A percentile compares a stretch with the other conserved stretches of the same genome.
These are phyloP conservation scores for Fusarium proliferatum DNA, from an alignment of 2,329 filamentous ascomycete species.

Conservation along the genomic window DNA sequence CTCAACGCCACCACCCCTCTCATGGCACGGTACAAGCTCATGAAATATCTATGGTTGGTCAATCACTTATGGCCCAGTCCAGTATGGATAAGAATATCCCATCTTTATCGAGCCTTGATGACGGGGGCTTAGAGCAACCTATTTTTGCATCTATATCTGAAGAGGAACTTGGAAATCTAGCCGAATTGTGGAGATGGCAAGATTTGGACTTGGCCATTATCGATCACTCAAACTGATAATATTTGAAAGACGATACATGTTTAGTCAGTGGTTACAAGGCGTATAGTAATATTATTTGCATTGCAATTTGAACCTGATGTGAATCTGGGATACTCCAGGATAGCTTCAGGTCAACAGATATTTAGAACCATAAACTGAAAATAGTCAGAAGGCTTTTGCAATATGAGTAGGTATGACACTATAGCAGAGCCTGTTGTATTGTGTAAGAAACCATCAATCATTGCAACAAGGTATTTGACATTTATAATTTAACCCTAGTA, in stretches of 20 bases:
- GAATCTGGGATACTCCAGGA: too few species aligned
- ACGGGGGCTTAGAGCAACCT: not conserved
- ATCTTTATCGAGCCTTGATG: not conserved
- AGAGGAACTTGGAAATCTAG: not conserved
- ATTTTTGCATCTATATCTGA: not conserved
- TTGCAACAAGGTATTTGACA: fast-evolving
- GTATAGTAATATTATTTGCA: not conserved
- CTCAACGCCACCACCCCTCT: not conserved
- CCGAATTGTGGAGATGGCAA: not conserved
- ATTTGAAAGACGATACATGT: not conserved
- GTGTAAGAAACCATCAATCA: too few species aligned
- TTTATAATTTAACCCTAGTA: too few species aligned
- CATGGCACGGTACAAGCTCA: fast-evolving
- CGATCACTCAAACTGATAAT: not conserved
- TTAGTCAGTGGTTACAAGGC: too few species aligned
- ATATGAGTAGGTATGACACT: too few species aligned
- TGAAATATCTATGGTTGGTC: not conserved
- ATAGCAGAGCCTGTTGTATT: too few species aligned
- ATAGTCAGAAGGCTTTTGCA: fast-evolving
- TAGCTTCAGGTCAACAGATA: fast-evolving
- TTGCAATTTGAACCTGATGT: too few species aligned
- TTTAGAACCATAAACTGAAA: fast-evolving
- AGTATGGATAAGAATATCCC: not conserved
- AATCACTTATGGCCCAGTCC: not conserved
- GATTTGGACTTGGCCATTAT: not conserved